phyloP scores from a whole-genome alignment of 1,284 basidiomycete species.

The Tetrapyrgos nigripes region DNA sequence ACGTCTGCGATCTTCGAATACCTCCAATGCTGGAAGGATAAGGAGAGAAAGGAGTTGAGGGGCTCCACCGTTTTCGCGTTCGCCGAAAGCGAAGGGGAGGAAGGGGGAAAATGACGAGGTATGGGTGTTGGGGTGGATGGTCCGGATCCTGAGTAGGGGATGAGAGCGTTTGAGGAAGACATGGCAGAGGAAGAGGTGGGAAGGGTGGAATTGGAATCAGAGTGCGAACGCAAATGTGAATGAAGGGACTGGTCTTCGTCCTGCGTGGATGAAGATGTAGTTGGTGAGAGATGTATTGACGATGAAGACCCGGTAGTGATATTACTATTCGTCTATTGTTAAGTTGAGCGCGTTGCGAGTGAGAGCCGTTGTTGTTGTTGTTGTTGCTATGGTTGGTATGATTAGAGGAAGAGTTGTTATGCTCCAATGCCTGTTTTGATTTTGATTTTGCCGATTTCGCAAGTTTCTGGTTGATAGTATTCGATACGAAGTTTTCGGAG shows the following conservation, averaged over 20 bases:
- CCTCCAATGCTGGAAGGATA: neutral
- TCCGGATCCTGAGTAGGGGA: neutral
- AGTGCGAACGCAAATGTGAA: neutral
- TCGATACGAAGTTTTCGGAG: neutral
- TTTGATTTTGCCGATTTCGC: neutral
- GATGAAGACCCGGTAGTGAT: no score
- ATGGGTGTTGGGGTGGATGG: neutral
- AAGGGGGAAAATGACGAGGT: neutral
- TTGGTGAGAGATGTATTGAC: no score
- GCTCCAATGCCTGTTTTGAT: neutral
- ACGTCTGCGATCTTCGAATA: neutral
- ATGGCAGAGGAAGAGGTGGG: neutral
- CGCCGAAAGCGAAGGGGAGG: neutral
- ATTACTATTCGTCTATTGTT: no score
- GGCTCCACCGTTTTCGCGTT: neutral
- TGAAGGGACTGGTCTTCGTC: neutral
- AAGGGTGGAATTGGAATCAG: no score
- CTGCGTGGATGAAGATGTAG: no score
- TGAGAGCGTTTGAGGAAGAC: neutral
- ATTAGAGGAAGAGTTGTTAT: neutral
- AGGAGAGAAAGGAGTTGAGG: neutral
- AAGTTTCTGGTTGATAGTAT: neutral
- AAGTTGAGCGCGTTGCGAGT: no score
- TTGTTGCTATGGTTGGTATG: neutral
- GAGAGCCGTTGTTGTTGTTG: no score